Evolutionary conservation across 495 filamentous ascomycete species (phyloP).

Genomic region (Rostrohypoxylon terebratum): DNA sequence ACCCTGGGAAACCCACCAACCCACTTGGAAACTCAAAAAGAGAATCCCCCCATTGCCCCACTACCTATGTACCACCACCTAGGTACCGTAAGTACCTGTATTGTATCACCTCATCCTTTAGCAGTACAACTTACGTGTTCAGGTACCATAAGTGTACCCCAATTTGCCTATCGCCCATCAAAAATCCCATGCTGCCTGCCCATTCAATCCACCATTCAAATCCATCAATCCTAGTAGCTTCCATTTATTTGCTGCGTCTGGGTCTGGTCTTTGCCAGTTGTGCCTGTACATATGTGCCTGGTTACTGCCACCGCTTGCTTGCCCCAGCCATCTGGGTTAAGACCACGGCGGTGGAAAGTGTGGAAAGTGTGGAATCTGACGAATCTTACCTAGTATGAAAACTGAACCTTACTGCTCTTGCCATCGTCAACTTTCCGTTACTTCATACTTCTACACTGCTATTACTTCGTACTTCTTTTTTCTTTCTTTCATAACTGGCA

Average conservation of each 20-base stretch:
- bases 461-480: background rate
- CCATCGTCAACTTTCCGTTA: constrained; percentile 1
- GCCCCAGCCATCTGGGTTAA: constrained; percentile 28
- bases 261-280: background rate
- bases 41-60: constrained; percentile 11
- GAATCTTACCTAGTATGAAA: constrained; percentile 3
- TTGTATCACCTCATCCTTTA: background rate
- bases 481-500: background rate
- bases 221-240: no score
- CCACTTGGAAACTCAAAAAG: constrained; percentile 15
- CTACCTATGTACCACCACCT: constrained; percentile 6
- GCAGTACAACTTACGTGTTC: background rate
- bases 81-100: constrained; percentile 4
- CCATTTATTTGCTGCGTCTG: background rate
- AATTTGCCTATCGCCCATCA: background rate
- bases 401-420: background rate
- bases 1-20: constrained; percentile 14
- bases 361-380: background rate
- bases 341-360: constrained; percentile 8
- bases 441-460: no score
- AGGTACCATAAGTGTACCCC: background rate
- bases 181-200: background rate
- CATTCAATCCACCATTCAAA: background rate
- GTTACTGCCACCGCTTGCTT: constrained; percentile 7
- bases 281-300: no score